Conservation (phyloP, 106 monocot genomes). For the Posidonia australis region DNA sequence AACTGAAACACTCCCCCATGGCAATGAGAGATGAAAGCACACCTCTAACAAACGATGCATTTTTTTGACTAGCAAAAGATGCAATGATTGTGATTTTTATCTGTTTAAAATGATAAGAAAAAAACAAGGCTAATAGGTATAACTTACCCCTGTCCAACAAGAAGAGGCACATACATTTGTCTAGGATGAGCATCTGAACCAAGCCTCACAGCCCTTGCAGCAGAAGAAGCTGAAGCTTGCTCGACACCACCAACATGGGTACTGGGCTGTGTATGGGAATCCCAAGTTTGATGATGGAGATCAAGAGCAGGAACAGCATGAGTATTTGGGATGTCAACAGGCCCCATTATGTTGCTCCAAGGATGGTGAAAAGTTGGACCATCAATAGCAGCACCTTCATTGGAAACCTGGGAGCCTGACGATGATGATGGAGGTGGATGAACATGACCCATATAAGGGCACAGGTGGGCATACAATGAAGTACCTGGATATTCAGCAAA, state of each 20-base stretch:
- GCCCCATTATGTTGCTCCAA: background rate
- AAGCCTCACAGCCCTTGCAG: constrained; percentile 6
- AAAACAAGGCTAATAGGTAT: too few species aligned
- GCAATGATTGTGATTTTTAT: too few species aligned
- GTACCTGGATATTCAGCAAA: constrained; percentile 28
- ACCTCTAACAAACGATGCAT: too few species aligned
- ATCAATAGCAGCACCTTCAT: constrained; percentile 18
- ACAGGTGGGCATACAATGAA: constrained; percentile 29
- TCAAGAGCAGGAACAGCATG: constrained; percentile 11
- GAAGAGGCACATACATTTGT: constrained; percentile 3
- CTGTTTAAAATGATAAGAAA: background rate
- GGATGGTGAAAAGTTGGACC: constrained; percentile 18
- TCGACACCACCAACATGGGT: constrained; percentile 5
- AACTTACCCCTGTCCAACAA: constrained; percentile 23
- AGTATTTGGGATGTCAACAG: constrained; percentile 10
- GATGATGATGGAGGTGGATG: constrained; percentile 41
- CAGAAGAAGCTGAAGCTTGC: background rate
- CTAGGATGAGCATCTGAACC: constrained; percentile 10
- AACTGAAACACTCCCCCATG: too few species aligned
- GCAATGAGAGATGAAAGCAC: too few species aligned
- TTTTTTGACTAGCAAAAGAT: too few species aligned
- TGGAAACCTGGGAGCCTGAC: constrained; percentile 17
- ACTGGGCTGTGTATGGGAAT: constrained; percentile 9
- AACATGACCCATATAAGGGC: constrained; percentile 40
- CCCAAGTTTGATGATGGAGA: constrained; percentile 13